Percentiles rank a stretch among this genome's conserved stretches.
phyloP scores from a whole-genome alignment of 306 rosid species.

The Quercus cerris region DNA sequence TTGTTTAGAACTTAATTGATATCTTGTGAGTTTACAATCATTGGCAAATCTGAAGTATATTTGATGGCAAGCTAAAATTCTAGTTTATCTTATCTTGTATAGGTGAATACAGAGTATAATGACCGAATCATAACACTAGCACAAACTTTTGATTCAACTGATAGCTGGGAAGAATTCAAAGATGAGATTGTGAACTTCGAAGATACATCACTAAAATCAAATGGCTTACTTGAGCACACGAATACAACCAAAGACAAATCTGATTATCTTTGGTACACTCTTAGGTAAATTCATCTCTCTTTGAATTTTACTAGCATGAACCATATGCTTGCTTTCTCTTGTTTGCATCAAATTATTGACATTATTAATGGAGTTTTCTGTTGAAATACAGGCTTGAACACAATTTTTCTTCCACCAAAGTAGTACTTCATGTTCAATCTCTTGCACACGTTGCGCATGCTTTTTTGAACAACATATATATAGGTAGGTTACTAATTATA shows the following conservation, averaged over 20 bases:
- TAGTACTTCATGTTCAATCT: constrained; percentile 46
- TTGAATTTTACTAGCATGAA: not conserved
- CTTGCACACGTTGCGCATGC: constrained; percentile 62
- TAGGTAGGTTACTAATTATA: constrained; percentile 26
- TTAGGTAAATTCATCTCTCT: constrained; percentile 32
- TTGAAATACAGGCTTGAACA: constrained; percentile 45
- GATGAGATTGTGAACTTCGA: constrained; percentile 51
- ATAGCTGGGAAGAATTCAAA: constrained; percentile 46
- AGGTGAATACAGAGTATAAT: constrained; percentile 41
- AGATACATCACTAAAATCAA: constrained; percentile 38
- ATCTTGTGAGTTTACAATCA: no score
- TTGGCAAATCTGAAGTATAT: no score
- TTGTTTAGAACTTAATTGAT: no score
- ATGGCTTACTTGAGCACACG: constrained; percentile 63
- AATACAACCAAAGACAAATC: constrained; percentile 66
- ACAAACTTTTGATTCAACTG: constrained; percentile 42
- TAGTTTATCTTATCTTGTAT: not conserved
- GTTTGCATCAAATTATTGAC: not conserved
- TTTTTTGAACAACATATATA: constrained; percentile 37
- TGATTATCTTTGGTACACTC: constrained; percentile 73
- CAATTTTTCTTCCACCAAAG: constrained; percentile 45
- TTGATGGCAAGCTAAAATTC: not conserved
- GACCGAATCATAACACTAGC: constrained; percentile 31
- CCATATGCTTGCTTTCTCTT: not conserved
- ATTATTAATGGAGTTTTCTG: constrained; percentile 1